Evolutionary conservation across 768 basidiomycete genomes (phyloP), one percentile per base, ranked within the genome.

Genomic region (Naganishia friedmannii): DNA sequence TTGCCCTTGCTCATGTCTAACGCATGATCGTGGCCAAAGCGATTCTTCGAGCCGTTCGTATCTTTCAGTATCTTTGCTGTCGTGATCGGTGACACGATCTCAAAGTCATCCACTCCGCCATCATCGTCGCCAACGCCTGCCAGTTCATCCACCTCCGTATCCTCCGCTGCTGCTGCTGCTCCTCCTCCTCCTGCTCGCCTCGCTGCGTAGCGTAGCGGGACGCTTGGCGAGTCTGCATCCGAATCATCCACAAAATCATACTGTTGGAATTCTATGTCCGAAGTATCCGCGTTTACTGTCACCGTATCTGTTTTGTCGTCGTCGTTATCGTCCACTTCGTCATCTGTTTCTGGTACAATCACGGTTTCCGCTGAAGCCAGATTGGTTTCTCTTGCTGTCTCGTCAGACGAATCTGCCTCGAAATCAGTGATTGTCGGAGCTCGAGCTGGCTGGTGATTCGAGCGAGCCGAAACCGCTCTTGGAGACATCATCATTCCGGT

Each of bases 1-100:
- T 70, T 70, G 9, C 69, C 69, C 34, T 70, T 70, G 23, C 31
- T 32, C 15, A 21, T 8, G n/a, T 53, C 29, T 15, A n/a, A 15
- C 4, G 17, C 23, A 23, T 26, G 26, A n/a, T 15, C 3, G 13
- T n/a, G 23, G 7, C 37, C 34, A n/a, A 42, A 34, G 7, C 66
- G n/a, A 19, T 53, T 29, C 53, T n/a, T 37, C 21, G 39, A 13
- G 13, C 9, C 37, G 15, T 17, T 39, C 39, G n/a, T 17, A 28
- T 45, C n/a, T 46, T 67, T 53, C 51, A 19, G 9, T 5, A 10
- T 31, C 34, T 12, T 39, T 23, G 66, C 19, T 19, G 9, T 63
- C 21, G 29, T 26, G 6, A 46, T 46, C 48, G 42, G 29, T 15
- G 55, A 37, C 3, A 58, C 68, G 12, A 57, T 31, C 45, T 63